These are phyloP conservation scores for Scenedesmus sp. DNA, from an alignment of 163 green algal species.

Conservation along the genomic window DNA sequence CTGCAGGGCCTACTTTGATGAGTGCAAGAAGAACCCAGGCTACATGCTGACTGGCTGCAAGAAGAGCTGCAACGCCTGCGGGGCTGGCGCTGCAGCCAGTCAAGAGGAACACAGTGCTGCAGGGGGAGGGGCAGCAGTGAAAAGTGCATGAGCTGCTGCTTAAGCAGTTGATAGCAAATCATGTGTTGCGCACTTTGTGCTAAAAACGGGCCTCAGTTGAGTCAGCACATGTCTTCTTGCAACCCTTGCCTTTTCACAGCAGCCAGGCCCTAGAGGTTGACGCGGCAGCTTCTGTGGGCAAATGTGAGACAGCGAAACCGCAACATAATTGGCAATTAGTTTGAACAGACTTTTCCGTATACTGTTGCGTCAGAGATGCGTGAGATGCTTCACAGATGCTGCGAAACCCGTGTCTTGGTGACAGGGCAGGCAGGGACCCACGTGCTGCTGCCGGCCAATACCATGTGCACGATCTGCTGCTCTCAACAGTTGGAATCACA, in stretches of 20 bases:
- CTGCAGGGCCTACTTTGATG: conserved; percentile 49
- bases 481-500: background rate
- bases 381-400: background rate
- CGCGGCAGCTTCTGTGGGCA: too few species aligned
- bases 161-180: background rate
- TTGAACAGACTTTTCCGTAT: background rate
- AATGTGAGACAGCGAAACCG: too few species aligned
- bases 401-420: background rate
- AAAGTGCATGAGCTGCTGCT: background rate
- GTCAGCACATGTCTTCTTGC: too few species aligned
- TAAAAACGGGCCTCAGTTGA: too few species aligned
- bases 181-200: too few species aligned
- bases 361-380: background rate
- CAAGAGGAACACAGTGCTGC: background rate
- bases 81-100: background rate
- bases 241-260: background rate
- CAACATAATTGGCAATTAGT: too few species aligned
- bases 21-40: conserved; percentile 62
- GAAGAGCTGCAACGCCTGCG: conserved; percentile 50
- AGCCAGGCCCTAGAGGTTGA: background rate
- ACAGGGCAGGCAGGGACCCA: background rate
- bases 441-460: background rate
- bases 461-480: background rate
- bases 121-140: background rate
- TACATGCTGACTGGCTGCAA: conserved; percentile 62